phyloP scores from a whole-genome alignment of 306 rosid species.

The Pyrus bretschneideri region DNA sequence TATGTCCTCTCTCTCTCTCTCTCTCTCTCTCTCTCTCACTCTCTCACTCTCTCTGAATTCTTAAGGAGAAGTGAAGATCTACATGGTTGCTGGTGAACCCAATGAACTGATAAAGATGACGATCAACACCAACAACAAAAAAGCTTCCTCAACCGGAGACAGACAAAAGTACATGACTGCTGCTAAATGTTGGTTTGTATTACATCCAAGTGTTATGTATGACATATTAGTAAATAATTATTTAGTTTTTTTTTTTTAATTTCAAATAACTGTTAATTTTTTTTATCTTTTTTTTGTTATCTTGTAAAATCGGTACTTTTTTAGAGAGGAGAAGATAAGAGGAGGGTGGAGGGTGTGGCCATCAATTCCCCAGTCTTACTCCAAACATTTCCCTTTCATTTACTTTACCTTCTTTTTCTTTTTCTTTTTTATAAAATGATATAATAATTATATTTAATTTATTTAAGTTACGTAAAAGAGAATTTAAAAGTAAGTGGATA shows the following conservation, averaged over 20 bases:
- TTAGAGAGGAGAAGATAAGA: slow-evolving; percentile 38
- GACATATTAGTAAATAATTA: background rate
- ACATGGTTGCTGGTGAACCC: slow-evolving; percentile 1
- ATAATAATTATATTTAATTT: too few species aligned
- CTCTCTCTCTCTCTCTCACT: background rate
- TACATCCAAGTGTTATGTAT: slow-evolving; percentile 3
- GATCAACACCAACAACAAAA: slow-evolving; percentile 1
- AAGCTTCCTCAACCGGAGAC: slow-evolving; percentile 4
- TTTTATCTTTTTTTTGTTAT: background rate
- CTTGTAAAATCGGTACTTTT: background rate
- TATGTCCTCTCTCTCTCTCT: background rate
- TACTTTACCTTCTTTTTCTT: background rate
- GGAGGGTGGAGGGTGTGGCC: slow-evolving; percentile 51
- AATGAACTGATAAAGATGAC: background rate
- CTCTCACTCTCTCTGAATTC: background rate
- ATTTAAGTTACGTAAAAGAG: too few species aligned
- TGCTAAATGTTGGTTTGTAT: slow-evolving; percentile 1
- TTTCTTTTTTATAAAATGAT: background rate
- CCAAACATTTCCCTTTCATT: slow-evolving; percentile 21
- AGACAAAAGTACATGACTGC: background rate
- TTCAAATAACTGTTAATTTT: background rate
- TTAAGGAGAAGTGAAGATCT: slow-evolving; percentile 21
- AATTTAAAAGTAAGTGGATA: too few species aligned
- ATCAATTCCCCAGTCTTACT: slow-evolving; percentile 47
- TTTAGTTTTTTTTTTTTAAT: background rate